Evolutionary conservation across 257 asterid genomes (phyloP).

Genomic region (Schizonepeta tenuifolia): DNA sequence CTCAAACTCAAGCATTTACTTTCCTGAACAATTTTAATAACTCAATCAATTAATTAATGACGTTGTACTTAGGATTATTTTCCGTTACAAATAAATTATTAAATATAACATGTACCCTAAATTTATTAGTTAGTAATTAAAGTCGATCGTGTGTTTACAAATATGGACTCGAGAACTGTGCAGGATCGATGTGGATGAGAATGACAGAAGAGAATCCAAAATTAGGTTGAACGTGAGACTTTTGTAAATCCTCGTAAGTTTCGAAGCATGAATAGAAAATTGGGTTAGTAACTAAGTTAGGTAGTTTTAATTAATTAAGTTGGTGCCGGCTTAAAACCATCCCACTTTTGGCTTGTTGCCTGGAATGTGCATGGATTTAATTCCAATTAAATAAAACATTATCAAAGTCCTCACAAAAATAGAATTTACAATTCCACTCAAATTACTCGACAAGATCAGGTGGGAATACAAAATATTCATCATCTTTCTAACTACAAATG

Average conservation of each 20-base stretch:
- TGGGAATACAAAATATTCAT: slow-evolving; percentile 20
- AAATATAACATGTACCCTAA: too few species aligned
- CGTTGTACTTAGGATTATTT: too few species aligned
- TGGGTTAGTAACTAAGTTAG: not conserved
- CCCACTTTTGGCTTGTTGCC: slow-evolving; percentile 29
- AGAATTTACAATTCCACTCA: slow-evolving; percentile 10
- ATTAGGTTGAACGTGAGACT: not conserved
- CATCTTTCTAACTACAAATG: not conserved
- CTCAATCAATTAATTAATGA: too few species aligned
- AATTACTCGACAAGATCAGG: slow-evolving; percentile 37
- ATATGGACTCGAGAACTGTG: too few species aligned
- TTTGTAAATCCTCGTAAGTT: not conserved
- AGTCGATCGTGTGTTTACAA: too few species aligned
- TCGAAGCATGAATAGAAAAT: not conserved
- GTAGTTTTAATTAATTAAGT: not conserved
- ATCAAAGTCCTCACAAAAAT: not conserved
- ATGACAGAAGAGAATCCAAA: slow-evolving; percentile 17
- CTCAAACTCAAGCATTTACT: too few species aligned
- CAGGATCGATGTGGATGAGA: not conserved
- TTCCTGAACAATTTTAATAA: too few species aligned
- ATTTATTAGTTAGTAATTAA: too few species aligned
- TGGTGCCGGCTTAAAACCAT: slow-evolving; percentile 36
- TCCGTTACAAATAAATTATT: too few species aligned
- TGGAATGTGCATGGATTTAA: not conserved
- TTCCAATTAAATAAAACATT: not conserved